Base-by-base conservation (phyloP, 208 protist species). In the Acanthamoeba rhysodes region DNA sequence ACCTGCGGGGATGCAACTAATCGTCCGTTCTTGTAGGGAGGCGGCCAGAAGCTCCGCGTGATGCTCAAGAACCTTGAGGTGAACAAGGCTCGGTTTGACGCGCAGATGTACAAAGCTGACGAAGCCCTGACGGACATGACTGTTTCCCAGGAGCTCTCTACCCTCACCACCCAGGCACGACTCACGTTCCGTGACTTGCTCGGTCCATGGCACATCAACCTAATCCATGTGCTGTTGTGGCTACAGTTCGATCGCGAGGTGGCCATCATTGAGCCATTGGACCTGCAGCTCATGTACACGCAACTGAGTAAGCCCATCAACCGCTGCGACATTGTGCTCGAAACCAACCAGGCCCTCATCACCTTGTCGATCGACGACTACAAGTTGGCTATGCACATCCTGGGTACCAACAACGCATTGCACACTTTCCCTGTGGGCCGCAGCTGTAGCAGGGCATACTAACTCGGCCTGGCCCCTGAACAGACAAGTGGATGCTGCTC, bases 311-410 rank as follows among this genome's bases (percentile, higher is more conserved):
- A 78, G 62, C 87, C 87, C 59, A 55, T 74, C 87, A 76, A 93
- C 27, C 62, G 53, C 37, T 93, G 87, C 64, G 62, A 93, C 62
- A 93, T 93, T 29, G 59, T 93, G n/a, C 34, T 93, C 4, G 87
- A 93, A 57, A 76, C 41, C 64, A 48, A 93, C 55, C 87, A 93
- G 41, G 64, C 48, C 27, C 87, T 78, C 22, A 55, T 93, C 87
- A 93, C 64, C 37, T 32, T 93, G 24, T 93, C 87, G n/a, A 93
- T 93, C 59, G 64, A 93, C 62, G 87, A 93, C 32, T 93, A 93
- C 34, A 93, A 93, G 34, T 20, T 93, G 87, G 59, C 87, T 10
- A 78, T 93, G 62, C 22, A 45, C 32, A 93, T 93, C 37, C 1
- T 93, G 9, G 87, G 64, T 76, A 78, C 20, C 14, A 14, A 37